Evolutionary conservation across 495 filamentous ascomycete species (phyloP).

Genomic region (Xanthoparmelia taractica): DNA sequence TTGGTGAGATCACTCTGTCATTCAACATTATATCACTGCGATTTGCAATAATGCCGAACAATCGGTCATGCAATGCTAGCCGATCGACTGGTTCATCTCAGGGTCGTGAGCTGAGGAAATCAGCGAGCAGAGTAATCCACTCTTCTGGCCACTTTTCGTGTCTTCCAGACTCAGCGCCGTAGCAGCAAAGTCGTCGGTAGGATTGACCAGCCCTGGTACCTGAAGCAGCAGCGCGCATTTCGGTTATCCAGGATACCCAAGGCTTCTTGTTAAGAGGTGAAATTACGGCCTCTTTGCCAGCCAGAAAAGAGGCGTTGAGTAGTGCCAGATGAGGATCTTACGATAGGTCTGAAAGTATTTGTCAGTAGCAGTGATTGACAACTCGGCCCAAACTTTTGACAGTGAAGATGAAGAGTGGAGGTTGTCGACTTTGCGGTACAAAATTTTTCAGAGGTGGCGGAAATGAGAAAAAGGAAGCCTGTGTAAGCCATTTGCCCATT

Average conservation of each 20-base stretch:
- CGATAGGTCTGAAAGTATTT: neutral
- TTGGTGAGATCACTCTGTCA: neutral
- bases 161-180: neutral
- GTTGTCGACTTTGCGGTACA: neutral
- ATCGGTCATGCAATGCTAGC: neutral
- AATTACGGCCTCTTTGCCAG: neutral
- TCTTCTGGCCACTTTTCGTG: neutral
- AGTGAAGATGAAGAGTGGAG: neutral
- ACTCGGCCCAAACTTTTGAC: neutral
- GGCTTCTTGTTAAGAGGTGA: neutral
- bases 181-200: neutral
- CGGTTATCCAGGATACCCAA: neutral
- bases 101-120: neutral
- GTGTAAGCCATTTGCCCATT: neutral
- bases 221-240: neutral
- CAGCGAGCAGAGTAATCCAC: neutral
- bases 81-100: neutral
- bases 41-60: neutral
- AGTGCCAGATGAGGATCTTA: neutral
- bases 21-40: neutral
- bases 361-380: neutral
- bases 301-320: neutral
- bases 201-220: neutral
- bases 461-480: neutral
- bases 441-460: neutral